Base-by-base conservation (phyloP, 768 basidiomycete genomes). In the Mycena maculata region DNA sequence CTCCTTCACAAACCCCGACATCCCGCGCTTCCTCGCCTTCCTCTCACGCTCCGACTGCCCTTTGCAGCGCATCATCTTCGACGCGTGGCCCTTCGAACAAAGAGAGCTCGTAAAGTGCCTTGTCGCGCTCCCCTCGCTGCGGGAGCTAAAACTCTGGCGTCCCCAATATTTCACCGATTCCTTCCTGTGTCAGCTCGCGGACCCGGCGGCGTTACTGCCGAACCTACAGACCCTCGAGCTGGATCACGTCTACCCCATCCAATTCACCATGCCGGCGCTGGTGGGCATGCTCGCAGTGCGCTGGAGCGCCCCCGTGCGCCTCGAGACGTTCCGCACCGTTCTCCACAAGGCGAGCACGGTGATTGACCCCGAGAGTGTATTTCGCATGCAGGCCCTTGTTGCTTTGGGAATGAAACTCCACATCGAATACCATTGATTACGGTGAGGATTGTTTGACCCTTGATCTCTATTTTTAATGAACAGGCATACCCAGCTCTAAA, bases 261-360 rank as follows among this genome's bases (percentile, higher is more conserved):
- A 52, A 28, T 61, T 61, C 60, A 61, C 49, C 36, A 52, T 61
- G 60, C 49, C 39, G 13, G 60, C 60, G 20, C 49, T 61, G 6
- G 60, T 61, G 49, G 39, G 28, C n/a, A 61, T 61, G 60, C 49
- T 61, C 20, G 25, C 41, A 5, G 12, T 39, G 3, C 48, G 60
- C 9, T 42, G 48, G 60, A 52, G 28, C 22, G 60, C 49, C 15
- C 60, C 60, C 28, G 50, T 61, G 3, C 60, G 49, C 28, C 49
- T 61, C 12, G 23, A 52, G 30, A 61, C n/a, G 13, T 61, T 61
- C 39, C 49, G 49, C 15, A 52, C 60, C 7, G 49, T 52, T n/a
- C 22, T 61, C 39, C 49, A 42, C 39, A 61, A 52, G 22, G 60
- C 49, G 15, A 61, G 60, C 27, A 61, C 18, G 49, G 38, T 42